Conservation (phyloP, 169 alveolate genomes). For the Eimeria zaria region DNA sequence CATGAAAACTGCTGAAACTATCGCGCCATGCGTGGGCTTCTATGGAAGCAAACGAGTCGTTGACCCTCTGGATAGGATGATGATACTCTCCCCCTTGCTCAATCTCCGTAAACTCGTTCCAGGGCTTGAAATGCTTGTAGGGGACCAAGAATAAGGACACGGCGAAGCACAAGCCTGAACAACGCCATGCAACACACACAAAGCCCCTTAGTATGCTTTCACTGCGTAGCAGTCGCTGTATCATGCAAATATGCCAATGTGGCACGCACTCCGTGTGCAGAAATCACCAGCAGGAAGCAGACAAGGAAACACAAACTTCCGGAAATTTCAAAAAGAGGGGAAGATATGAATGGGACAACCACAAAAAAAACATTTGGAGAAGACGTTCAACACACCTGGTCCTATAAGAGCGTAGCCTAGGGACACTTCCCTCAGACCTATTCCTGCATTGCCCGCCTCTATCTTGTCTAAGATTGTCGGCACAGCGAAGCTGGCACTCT, state of each 20-base stretch:
- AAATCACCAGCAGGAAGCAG: not conserved
- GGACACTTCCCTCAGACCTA: slow-evolving; percentile 57
- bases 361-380: not conserved
- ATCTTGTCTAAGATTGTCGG: slow-evolving; percentile 82
- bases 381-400: slow-evolving; percentile 48
- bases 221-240: not conserved
- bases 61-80: slow-evolving; percentile 77
- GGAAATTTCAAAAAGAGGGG: not conserved
- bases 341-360: not conserved
- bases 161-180: slow-evolving; percentile 71
- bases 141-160: slow-evolving; percentile 55
- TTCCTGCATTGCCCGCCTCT: slow-evolving; percentile 23
- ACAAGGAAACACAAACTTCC: not conserved
- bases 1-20: slow-evolving; percentile 82
- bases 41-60: slow-evolving; percentile 80
- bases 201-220: not conserved
- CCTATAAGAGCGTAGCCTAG: slow-evolving; percentile 76
- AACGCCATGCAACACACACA: not conserved
- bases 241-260: not conserved
- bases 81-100: slow-evolving; percentile 66
- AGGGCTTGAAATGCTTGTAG: slow-evolving; percentile 78
- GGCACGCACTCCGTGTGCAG: not conserved
- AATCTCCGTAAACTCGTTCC: slow-evolving; percentile 78
- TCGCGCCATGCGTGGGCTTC: slow-evolving; percentile 84
- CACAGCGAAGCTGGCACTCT: slow-evolving; percentile 83